Percentiles rank a stretch among this genome's conserved stretches.
These are phyloP conservation scores for Hypoxylon sp. DNA, from an alignment of 2,329 filamentous ascomycete species.

Conservation along the genomic window DNA sequence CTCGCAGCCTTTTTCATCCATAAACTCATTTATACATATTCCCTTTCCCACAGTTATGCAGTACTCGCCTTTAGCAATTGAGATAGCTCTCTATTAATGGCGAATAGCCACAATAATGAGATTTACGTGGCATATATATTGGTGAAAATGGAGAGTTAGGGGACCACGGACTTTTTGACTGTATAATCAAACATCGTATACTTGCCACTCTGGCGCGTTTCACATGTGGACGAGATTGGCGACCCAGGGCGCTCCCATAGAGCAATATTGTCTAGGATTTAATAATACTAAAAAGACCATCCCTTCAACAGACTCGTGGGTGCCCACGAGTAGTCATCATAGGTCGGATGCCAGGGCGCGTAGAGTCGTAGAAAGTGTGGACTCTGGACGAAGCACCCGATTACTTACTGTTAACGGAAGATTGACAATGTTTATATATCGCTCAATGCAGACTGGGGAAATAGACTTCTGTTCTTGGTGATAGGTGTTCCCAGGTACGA, in stretches of 20 bases:
- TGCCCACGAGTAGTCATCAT: not conserved
- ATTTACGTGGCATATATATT: not conserved
- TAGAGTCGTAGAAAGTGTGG: not conserved
- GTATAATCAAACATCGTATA: not conserved
- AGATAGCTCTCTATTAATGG: not conserved
- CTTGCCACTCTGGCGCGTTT: not conserved
- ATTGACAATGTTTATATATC: not conserved
- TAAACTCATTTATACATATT: not conserved
- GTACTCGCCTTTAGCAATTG: not conserved
- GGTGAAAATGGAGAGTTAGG: not conserved
- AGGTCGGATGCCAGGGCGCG: not conserved
- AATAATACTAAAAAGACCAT: not conserved
- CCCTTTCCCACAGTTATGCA: not conserved
- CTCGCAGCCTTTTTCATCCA: not conserved
- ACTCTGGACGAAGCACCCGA: not conserved
- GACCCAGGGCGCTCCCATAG: not conserved
- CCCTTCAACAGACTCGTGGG: not conserved
- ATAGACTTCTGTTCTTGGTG: not conserved
- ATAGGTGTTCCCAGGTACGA: not conserved
- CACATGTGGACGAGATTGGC: not conserved
- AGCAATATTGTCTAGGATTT: not conserved
- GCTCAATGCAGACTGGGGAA: not conserved
- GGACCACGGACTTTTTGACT: not conserved
- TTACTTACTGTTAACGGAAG: not conserved
- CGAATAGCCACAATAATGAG: not conserved